Evolutionary conservation across 768 basidiomycete species (phyloP).

Genomic region (Lentinula boryana): DNA sequence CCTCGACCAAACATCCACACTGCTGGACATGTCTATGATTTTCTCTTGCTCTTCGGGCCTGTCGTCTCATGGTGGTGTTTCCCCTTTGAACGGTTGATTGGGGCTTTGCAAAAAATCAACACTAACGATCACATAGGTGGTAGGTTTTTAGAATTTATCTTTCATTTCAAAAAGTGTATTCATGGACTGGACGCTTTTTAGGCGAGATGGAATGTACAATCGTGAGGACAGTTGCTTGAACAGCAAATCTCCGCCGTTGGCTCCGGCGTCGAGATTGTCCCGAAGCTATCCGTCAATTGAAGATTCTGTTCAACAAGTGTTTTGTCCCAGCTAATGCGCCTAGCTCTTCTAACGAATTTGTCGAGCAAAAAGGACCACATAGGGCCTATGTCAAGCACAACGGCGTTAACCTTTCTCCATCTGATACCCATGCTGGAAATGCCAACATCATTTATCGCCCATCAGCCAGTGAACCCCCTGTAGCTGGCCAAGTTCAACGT

Average conservation of each 20-base stretch:
- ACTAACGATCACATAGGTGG: slow-evolving; percentile 18
- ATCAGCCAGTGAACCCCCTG: neutral
- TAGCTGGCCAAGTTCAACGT: neutral
- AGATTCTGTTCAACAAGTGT: neutral
- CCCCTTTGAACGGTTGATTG: slow-evolving; percentile 30
- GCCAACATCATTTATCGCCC: neutral
- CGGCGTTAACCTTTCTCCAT: neutral
- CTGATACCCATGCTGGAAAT: neutral
- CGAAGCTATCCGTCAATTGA: neutral
- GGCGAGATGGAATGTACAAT: slow-evolving; percentile 2
- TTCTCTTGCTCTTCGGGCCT: slow-evolving; percentile 25
- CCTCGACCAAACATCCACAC: slow-evolving; percentile 22
- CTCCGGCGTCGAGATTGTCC: neutral
- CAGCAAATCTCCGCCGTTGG: neutral
- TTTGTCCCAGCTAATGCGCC: neutral
- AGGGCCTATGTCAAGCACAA: neutral
- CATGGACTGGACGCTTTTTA: neutral
- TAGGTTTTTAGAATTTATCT: neutral
- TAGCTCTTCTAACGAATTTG: too few relatives aligned
- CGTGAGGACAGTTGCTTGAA: neutral
- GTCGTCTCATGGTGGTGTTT: slow-evolving; percentile 32
- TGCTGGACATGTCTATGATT: slow-evolving; percentile 22
- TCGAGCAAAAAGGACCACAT: neutral
- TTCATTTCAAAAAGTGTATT: neutral
- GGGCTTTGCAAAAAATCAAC: slow-evolving; percentile 24